Percentiles rank a stretch among this genome's conserved stretches.
These are phyloP conservation scores for Sparassis latifolia DNA, from an alignment of 1,284 basidiomycete species.

Conservation along the genomic window DNA sequence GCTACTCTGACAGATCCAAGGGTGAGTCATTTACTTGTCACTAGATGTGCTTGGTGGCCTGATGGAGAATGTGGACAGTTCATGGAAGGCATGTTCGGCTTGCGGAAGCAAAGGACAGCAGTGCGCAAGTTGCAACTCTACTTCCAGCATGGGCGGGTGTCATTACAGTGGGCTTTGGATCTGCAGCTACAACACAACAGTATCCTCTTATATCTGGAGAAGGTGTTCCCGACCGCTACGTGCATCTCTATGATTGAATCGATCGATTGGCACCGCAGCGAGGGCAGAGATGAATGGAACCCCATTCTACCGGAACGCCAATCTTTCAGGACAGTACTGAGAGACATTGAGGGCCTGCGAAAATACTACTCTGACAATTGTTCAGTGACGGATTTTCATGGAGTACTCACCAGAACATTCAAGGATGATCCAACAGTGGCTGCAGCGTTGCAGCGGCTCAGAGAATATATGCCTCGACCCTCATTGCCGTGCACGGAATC, in stretches of 20 bases:
- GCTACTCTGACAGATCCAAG: too few species aligned
- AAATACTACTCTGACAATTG: not conserved
- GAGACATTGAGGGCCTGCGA: not conserved
- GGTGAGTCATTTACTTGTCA: too few species aligned
- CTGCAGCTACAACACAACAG: constrained; percentile 7
- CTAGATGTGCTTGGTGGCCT: too few species aligned
- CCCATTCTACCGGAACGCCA: constrained; percentile 6
- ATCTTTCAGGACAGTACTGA: constrained; percentile 3
- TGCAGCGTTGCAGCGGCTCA: constrained; percentile 1
- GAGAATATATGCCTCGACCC: too few species aligned
- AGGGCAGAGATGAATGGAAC: constrained; percentile 1
- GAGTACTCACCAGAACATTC: constrained; percentile 6
- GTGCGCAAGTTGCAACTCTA: constrained; percentile 2
- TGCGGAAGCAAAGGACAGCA: too few species aligned
- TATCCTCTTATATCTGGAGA: constrained; percentile 3
- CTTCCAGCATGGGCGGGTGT: too few species aligned
- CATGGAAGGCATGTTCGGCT: too few species aligned
- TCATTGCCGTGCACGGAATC: too few species aligned
- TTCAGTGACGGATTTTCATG: constrained; percentile 5
- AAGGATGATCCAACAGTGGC: not conserved
- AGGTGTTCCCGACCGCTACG: constrained; percentile 5
- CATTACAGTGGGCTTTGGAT: constrained; percentile 5
- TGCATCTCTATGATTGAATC: constrained; percentile 5
- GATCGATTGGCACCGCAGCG: constrained; percentile 5
- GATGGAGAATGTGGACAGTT: too few species aligned